Percentiles rank a stretch among this genome's conserved stretches.
Evolutionary conservation across 1,284 basidiomycete species (phyloP).

Genomic region (Peniophora sp.): DNA sequence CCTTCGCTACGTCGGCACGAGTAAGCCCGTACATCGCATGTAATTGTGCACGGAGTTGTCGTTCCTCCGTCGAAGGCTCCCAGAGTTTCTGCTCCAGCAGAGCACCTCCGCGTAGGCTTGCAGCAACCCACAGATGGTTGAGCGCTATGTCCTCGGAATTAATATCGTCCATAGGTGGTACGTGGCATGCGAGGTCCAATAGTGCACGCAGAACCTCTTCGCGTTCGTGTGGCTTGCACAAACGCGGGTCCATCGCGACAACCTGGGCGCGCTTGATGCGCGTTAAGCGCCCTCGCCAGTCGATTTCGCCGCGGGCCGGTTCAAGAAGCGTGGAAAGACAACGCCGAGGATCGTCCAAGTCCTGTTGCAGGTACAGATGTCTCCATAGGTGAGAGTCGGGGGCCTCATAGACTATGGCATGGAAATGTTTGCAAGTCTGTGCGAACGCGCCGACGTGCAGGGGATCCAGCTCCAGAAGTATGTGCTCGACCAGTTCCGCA

Average conservation of each 20-base stretch:
- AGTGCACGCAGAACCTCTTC: conserved; percentile 36
- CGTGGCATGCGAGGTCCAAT: conserved; percentile 33
- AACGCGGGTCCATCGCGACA: conserved; percentile 25
- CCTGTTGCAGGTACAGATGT: conserved; percentile 47
- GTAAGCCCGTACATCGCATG: conserved; percentile 52
- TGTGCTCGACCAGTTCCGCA: conserved; percentile 45
- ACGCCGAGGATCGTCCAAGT: conserved; percentile 49
- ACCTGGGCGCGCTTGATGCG: conserved; percentile 41
- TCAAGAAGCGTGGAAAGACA: conserved; percentile 37
- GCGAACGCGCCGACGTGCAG: conserved; percentile 42
- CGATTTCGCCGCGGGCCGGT: conserved; percentile 21
- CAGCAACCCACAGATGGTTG: conserved; percentile 46
- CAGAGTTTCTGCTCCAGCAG: conserved; percentile 34
- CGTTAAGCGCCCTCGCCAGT: conserved; percentile 49
- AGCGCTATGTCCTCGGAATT: conserved; percentile 28
- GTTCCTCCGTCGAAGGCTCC: conserved; percentile 24
- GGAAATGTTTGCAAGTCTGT: conserved; percentile 38
- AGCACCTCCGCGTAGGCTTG: conserved; percentile 29
- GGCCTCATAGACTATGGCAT: conserved; percentile 35
- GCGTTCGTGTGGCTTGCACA: conserved; percentile 34
- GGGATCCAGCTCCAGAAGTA: conserved; percentile 47
- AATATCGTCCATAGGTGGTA: conserved; percentile 27
- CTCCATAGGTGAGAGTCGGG: conserved; percentile 50
- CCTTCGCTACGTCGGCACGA: conserved; percentile 24
- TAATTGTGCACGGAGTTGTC: conserved; percentile 39